Conservation (phyloP, 345 rosid genomes). For the Euphorbia tirucalli region DNA sequence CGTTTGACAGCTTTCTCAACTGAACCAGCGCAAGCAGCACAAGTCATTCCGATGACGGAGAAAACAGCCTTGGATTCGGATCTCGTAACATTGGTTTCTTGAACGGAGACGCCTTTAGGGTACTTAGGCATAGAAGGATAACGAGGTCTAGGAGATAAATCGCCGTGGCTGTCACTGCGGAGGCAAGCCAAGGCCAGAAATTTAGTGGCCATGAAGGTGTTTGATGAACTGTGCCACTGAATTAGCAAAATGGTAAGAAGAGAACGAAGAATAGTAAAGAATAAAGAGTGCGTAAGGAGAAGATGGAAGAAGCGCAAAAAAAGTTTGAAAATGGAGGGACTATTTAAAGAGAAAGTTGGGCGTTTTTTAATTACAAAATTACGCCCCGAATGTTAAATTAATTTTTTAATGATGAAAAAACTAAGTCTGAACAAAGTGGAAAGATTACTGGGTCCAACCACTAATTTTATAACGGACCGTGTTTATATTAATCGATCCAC, state of each 20-base stretch:
- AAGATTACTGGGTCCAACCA: no score
- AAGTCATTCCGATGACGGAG: constrained; percentile 76
- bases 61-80: constrained; percentile 55
- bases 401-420: neutral
- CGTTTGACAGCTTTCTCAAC: constrained; percentile 87
- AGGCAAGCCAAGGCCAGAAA: constrained; percentile 62
- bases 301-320: neutral
- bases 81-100: constrained; percentile 25
- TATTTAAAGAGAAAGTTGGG: neutral
- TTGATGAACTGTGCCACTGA: no score
- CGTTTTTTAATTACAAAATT: neutral
- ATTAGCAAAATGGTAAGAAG: neutral
- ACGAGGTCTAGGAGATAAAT: constrained; percentile 47
- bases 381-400: neutral
- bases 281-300: neutral
- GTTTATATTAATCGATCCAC: no score
- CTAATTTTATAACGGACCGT: no score
- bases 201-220: constrained; percentile 59
- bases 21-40: constrained; percentile 93
- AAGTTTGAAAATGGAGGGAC: neutral
- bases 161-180: constrained; percentile 45
- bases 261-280: neutral
- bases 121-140: constrained; percentile 70
- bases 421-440: no score
- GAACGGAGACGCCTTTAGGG: constrained; percentile 46